Conservation (phyloP, 169 alveolate species). For the Cryptosporidium xiaoi region DNA sequence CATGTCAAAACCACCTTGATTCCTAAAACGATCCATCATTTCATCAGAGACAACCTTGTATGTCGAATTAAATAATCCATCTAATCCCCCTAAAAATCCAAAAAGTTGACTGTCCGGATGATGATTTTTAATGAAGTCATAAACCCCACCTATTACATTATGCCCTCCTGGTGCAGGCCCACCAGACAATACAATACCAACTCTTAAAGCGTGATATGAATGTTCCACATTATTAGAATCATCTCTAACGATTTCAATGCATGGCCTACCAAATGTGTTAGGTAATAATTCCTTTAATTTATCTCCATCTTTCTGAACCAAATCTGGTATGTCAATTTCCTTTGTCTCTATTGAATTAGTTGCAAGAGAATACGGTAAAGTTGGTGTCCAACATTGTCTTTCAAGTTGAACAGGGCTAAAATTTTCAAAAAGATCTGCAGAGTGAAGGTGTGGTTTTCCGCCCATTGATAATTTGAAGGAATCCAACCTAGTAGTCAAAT, state of each 20-base stretch:
- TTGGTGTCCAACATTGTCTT: constrained; percentile 77
- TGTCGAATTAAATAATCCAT: constrained; percentile 92
- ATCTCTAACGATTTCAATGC: constrained; percentile 75
- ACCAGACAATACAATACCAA: constrained; percentile 97
- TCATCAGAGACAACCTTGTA: constrained; percentile 91
- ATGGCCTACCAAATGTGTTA: constrained; percentile 70
- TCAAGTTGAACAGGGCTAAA: constrained; percentile 81
- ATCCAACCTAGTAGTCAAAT: constrained; percentile 48
- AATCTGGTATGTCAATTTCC: constrained; percentile 78
- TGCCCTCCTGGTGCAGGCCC: constrained; percentile 99
- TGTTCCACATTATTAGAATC: constrained; percentile 74
- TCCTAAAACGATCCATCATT: constrained; percentile 93
- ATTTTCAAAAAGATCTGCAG: constrained; percentile 80
- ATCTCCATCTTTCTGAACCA: constrained; percentile 78
- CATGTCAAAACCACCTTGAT: constrained; percentile 98
- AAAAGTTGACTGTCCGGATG: constrained; percentile 90
- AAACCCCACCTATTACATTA: constrained; percentile 97
- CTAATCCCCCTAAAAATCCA: constrained; percentile 95
- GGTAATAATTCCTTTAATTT: constrained; percentile 75
- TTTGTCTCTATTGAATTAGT: constrained; percentile 73
- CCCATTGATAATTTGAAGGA: constrained; percentile 69
- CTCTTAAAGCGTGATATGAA: constrained; percentile 80
- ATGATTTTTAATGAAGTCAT: constrained; percentile 90
- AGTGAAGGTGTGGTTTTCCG: constrained; percentile 79
- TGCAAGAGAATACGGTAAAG: constrained; percentile 77